Evolutionary conservation across 257 asterid species (phyloP).

Genomic region (Penstemon newberryi): DNA sequence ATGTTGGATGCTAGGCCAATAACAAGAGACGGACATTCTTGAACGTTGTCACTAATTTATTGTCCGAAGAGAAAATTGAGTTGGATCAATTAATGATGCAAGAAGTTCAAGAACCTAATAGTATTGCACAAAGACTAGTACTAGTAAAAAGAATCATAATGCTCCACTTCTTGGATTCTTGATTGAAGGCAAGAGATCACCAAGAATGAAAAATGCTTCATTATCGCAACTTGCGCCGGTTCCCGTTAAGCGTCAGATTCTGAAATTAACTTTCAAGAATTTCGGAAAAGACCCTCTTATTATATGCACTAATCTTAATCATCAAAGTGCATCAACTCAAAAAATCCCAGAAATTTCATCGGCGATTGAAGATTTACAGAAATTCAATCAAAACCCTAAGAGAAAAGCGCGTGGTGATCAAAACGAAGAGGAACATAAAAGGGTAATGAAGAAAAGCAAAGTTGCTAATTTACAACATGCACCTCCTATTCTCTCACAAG

Average conservation of each 20-base stretch:
- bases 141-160: neutral
- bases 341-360: neutral
- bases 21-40: neutral
- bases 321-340: no score
- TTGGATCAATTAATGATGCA: neutral
- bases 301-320: no score
- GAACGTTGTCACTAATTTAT: neutral
- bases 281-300: no score
- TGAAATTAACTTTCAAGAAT: no score
- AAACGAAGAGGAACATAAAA: neutral
- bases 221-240: no score
- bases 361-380: neutral
- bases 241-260: neutral
- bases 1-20: neutral
- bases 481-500: conserved; percentile 1
- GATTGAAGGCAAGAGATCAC: neutral
- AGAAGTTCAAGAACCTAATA: neutral
- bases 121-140: no score
- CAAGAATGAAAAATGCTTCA: neutral
- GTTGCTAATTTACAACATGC: neutral
- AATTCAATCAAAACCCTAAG: neutral
- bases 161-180: neutral
- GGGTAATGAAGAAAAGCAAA: neutral
- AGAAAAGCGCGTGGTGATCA: neutral
- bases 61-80: neutral